Base-by-base conservation (phyloP, 176 grass and related monocot genomes). In the Neostapfia colusana region DNA sequence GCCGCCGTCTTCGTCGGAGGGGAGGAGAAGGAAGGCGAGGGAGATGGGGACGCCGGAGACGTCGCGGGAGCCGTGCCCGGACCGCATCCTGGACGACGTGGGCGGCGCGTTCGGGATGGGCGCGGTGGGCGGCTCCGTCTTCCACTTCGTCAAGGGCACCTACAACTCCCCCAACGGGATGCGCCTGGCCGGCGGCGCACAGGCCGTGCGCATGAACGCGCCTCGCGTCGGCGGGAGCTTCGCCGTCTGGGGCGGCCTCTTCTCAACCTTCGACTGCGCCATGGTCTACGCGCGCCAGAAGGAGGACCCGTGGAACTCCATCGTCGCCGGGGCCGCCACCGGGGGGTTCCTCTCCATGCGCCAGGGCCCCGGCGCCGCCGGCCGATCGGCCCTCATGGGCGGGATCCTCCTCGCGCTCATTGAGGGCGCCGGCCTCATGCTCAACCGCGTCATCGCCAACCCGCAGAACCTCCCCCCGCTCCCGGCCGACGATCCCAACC, bases 291-390 rank as follows among this genome's bases (percentile, higher is more conserved):
- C 85, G 34, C 96, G 92, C 68, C 89, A 95, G 85, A 95, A 93
- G 90, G 96, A 93, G 87, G 92, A 99, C 41, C 96, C 96, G 5
- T 95, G 96, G 96, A 99, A 99, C 81, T 99, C 96, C 73, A 95
- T 99, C 45, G 59, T 99, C 77, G 92, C 96, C 2, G 92, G 92
- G 14, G 96, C 96, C 34, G 96, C 89, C 27, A 99, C 96, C 0
- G 92, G 96, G 0, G 92, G 96, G 0, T 95, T 99, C 83, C 96
- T 99, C 37, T 76, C 88, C 83, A 95, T 95, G 89, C 89, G 87
- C 64, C 92, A 95, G 81, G 92, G 96, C 2, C 6, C 88, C 1
- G 85, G 56, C 12, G 70, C 92, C 13, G 88, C 92, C 2, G 87
- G 92, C 0, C 79, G 92, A 0, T 75, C 96, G 0, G 96, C 92